These are phyloP conservation scores for Dendryphion nanum DNA, from an alignment of 2,329 filamentous ascomycete species.

Conservation along the genomic window DNA sequence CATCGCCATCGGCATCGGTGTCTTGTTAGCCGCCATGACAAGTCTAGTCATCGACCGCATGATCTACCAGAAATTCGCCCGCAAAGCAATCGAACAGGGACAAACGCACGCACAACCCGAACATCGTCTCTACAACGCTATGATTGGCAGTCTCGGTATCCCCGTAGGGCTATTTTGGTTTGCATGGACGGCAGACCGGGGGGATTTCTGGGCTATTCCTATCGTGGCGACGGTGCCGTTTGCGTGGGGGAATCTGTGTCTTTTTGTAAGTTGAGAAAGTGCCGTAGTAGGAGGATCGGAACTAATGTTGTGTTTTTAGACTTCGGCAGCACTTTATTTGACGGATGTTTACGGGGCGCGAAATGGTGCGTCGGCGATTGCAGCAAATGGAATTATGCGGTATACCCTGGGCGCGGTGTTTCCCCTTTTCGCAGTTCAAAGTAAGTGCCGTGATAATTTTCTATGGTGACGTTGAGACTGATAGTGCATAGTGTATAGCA, in stretches of 20 bases:
- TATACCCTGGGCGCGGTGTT: conserved; percentile 37
- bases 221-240: conserved; percentile 56
- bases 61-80: conserved; percentile 36
- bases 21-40: conserved; percentile 24
- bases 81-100: conserved; percentile 24
- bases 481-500: conserved; percentile 25
- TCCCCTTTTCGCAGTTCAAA: conserved; percentile 40
- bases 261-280: conserved; percentile 51
- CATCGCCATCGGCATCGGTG: conserved; percentile 33
- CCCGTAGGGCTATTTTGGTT: conserved; percentile 60
- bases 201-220: conserved; percentile 52
- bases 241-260: conserved; percentile 59
- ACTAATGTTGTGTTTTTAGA: conserved; percentile 4
- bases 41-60: conserved; percentile 35
- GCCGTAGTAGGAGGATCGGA: too few species aligned
- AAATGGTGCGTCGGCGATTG: conserved; percentile 37
- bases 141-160: conserved; percentile 56
- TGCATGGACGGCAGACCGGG: conserved; percentile 53
- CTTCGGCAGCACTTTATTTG: conserved; percentile 27
- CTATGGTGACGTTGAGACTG: not conserved
- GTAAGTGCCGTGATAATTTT: conserved; percentile 10
- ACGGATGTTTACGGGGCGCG: conserved; percentile 32
- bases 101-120: conserved; percentile 48
- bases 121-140: conserved; percentile 58
- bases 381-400: conserved; percentile 40